phyloP scores from a whole-genome alignment of 2,329 filamentous ascomycete species.

The Ophiognomonia clavigignenti-juglandacearum region DNA sequence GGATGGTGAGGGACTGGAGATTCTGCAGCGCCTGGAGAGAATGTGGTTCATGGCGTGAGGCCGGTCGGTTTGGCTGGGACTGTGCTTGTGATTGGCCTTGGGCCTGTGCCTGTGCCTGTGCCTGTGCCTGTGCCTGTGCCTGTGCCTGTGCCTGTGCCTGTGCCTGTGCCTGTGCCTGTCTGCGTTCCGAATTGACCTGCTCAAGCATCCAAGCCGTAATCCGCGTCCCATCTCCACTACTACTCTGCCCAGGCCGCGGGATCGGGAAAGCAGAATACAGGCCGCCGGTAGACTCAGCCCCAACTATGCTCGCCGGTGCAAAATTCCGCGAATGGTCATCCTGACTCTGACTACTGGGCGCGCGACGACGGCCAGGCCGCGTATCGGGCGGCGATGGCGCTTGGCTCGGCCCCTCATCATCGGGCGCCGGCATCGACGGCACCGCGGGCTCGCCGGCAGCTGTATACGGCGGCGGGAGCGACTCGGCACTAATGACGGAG shows the following conservation, averaged over 20 bases:
- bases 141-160: too few relatives aligned
- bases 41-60: slow-evolving; percentile 4
- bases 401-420: too few relatives aligned
- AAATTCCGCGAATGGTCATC: not conserved
- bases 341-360: not conserved
- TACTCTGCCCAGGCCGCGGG: not conserved
- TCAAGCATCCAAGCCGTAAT: slow-evolving; percentile 10
- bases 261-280: slow-evolving; percentile 1
- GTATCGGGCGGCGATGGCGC: too few relatives aligned
- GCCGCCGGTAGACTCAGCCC: not conserved
- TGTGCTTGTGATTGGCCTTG: not conserved
- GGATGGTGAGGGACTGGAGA: slow-evolving; percentile 8
- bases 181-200: not conserved
- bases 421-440: not conserved
- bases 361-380: not conserved
- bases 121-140: not conserved
- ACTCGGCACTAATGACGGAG: slow-evolving; percentile 3
- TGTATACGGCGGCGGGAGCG: slow-evolving; percentile 7
- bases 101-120: not conserved
- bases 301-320: not conserved
- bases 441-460: not conserved
- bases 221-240: slow-evolving; percentile 1
- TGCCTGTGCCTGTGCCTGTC: too few relatives aligned
- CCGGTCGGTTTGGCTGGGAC: not conserved
- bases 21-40: slow-evolving; percentile 2